Base-by-base conservation (phyloP, 345 rosid genomes). In the Xanthoceras sorbifolium region DNA sequence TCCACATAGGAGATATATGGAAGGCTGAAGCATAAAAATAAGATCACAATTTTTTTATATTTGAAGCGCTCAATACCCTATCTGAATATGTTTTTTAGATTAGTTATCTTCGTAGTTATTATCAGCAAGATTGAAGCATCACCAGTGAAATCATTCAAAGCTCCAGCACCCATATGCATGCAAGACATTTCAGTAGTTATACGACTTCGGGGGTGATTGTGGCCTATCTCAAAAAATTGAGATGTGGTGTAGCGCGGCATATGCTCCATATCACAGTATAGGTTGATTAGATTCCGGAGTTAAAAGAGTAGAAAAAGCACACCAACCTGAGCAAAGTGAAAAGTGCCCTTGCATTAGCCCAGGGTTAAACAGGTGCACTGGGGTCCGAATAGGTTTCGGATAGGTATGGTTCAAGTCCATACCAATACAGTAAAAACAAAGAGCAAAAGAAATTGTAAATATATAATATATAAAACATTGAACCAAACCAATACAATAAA, bases 221-320 rank as follows among this genome's bases (percentile, higher is more conserved):
- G 79, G 32, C 68, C 79, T n/a, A 26, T 48, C 61, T 75, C 71
- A 17, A 75, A 71, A 22, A 28, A 63, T 50, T 78, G 79, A 4
- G 67, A 25, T 57, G 36, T 17, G 31, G 67, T 70, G 69, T 71
- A 55, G 7, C 44, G 66, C 22, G 17, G 67, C 59, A 75, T 66
- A 71, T 54, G 85, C 59, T 34, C 85, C 82, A 78, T 82, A 54
- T 44, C 17, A 25, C 23, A 67, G 12, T 26, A 66, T 10, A 61
- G 40, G 29, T 64, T 62, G 20, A 71, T n/a, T 67, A 48, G 32
- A 25, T n/a, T 71, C 38, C 38, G 32, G 44, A 75, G 59, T 64
- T 32, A 9, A 57, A 50, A 26, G 64, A 17, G 40, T 18, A 64
- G 28, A 29, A 26, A 72, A 32, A 62, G 26, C 73, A 28, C 31